Evolutionary conservation across 2,329 filamentous ascomycete species (phyloP).

Genomic region (Aspergillus unguis): DNA sequence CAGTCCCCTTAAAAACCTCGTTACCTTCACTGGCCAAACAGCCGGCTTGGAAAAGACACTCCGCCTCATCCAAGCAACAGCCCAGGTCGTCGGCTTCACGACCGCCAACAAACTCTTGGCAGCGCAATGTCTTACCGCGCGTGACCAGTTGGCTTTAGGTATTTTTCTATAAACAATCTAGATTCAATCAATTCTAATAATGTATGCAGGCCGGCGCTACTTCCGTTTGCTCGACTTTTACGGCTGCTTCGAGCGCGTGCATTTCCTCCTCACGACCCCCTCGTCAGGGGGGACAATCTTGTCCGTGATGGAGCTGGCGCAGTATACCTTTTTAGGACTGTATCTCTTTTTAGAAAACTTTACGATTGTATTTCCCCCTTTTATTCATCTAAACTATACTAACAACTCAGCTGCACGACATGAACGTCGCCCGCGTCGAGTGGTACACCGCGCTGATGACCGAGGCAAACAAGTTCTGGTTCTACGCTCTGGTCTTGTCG

Average conservation of each 20-base stretch:
- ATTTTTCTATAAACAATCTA: too few species aligned
- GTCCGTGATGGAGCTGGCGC: conserved; percentile 52
- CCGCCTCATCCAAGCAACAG: conserved; percentile 38
- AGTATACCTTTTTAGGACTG: conserved; percentile 58
- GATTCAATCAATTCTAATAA: conserved; percentile 1
- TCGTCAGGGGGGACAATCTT: conserved; percentile 16
- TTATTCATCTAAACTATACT: neutral
- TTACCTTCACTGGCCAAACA: conserved; percentile 31
- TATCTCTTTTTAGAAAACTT: conserved; percentile 64
- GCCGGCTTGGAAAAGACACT: conserved; percentile 40
- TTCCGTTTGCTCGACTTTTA: conserved; percentile 66
- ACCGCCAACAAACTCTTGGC: conserved; percentile 26
- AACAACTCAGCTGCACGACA: conserved; percentile 41
- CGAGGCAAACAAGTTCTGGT: conserved; percentile 67
- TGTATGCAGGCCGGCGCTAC: conserved; percentile 52
- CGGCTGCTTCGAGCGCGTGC: conserved; percentile 54
- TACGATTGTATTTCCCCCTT: conserved; percentile 50
- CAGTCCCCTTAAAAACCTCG: conserved; percentile 22
- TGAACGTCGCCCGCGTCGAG: conserved; percentile 44
- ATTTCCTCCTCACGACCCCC: conserved; percentile 36
- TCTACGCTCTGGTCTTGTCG: conserved; percentile 57
- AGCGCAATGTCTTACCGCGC: conserved; percentile 36
- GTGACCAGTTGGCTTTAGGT: conserved; percentile 45
- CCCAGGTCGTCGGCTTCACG: conserved; percentile 31
- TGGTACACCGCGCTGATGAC: conserved; percentile 48